phyloP scores from a whole-genome alignment of 345 rosid species.

The Geranium brycei region DNA sequence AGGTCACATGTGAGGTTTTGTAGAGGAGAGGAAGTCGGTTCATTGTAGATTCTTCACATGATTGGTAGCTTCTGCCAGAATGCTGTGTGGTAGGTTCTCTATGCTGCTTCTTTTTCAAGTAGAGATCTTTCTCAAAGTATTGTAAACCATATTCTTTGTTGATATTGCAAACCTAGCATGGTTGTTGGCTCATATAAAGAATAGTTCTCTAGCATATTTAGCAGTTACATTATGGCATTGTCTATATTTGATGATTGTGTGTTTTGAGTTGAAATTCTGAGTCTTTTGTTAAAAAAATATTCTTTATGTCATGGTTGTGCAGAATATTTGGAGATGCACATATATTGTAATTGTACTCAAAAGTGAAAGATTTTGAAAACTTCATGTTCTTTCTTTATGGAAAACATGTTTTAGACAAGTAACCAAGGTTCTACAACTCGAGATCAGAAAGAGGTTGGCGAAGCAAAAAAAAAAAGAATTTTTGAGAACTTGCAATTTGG shows the following conservation, averaged over 20 bases:
- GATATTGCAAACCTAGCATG: slow-evolving; percentile 1
- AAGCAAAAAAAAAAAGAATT: too few species aligned
- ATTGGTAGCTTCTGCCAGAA: slow-evolving; percentile 8
- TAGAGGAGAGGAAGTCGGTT: neutral
- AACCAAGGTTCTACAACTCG: too few species aligned
- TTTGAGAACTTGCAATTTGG: too few species aligned
- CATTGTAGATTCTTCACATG: neutral
- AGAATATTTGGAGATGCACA: too few species aligned
- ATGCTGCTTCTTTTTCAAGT: slow-evolving; percentile 7
- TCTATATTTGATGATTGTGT: neutral
- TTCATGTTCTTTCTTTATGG: too few species aligned
- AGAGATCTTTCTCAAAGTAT: slow-evolving; percentile 6
- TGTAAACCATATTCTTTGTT: slow-evolving; percentile 13
- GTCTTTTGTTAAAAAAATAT: too few species aligned
- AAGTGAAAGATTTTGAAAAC: too few species aligned
- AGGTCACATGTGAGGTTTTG: slow-evolving; percentile 5
- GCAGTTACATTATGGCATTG: neutral
- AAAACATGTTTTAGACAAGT: too few species aligned
- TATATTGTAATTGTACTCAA: too few species aligned
- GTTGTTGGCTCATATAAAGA: neutral
- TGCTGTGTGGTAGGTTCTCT: slow-evolving; percentile 14
- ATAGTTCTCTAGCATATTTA: too few species aligned
- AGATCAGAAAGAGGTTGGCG: too few species aligned
- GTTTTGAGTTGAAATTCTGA: neutral
- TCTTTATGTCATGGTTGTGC: too few species aligned